phyloP scores from a whole-genome alignment of 371 early-diverging fungal genomes.

The Mortierella sp. region DNA sequence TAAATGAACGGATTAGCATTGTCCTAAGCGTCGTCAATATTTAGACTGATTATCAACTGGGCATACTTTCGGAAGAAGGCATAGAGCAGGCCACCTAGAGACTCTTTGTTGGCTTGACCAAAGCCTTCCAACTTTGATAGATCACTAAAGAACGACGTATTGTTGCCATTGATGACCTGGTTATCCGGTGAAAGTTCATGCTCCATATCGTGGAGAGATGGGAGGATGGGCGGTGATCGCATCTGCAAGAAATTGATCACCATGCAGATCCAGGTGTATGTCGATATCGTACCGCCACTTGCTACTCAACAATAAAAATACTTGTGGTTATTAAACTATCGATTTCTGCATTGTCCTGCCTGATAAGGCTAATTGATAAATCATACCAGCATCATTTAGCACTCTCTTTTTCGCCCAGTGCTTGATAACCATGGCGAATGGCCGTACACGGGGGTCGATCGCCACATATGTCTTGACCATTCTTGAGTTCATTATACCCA shows the following conservation, averaged over 20 bases:
- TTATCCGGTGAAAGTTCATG: conserved; percentile 51
- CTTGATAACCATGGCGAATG: conserved; percentile 82
- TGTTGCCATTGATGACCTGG: conserved; percentile 57
- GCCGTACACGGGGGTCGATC: conserved; percentile 84
- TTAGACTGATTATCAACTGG: neutral
- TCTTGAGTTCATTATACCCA: conserved; percentile 83
- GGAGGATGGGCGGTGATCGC: conserved; percentile 92
- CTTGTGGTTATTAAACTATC: neutral
- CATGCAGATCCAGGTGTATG: conserved; percentile 95
- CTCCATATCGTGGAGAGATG: conserved; percentile 79
- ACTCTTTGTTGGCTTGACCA: conserved; percentile 78
- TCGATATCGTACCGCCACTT: conserved; percentile 92
- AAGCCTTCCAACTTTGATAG: conserved; percentile 70
- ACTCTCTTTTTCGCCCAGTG: conserved; percentile 83
- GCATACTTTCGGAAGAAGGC: conserved; percentile 82
- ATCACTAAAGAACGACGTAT: conserved; percentile 77
- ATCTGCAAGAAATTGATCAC: conserved; percentile 90
- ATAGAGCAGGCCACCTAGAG: conserved; percentile 83
- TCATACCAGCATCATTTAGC: conserved; percentile 78
- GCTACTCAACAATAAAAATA: conserved; percentile 57
- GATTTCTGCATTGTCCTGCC: neutral
- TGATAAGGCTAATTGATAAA: neutral
- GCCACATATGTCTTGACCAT: conserved; percentile 84
- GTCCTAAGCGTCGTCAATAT: neutral
- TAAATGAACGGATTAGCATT: neutral